Conservation (phyloP, 192 early-diverging fungal genomes). For the Mortierella alpina region DNA sequence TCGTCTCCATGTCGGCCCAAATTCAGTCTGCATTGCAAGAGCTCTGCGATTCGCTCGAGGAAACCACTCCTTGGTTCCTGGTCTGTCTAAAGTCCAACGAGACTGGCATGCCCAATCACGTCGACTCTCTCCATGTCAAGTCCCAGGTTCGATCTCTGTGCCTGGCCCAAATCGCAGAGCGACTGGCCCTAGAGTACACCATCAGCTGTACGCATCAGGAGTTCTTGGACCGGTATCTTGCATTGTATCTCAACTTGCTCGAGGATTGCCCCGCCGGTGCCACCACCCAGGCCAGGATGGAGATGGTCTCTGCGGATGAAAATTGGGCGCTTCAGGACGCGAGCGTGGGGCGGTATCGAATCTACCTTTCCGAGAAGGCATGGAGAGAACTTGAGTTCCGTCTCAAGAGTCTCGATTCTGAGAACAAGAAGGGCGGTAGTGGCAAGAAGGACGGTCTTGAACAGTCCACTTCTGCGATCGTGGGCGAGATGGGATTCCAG, state of each 20-base stretch:
- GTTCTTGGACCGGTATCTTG: slow-evolving; percentile 79
- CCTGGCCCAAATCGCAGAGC: slow-evolving; percentile 72
- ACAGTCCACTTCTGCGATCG: slow-evolving; percentile 48
- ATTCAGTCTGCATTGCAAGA: slow-evolving; percentile 77
- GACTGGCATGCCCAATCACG: slow-evolving; percentile 65
- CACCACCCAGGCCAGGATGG: slow-evolving; percentile 30
- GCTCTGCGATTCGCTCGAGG: slow-evolving; percentile 75
- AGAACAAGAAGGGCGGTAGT: slow-evolving; percentile 57
- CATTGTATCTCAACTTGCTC: slow-evolving; percentile 47
- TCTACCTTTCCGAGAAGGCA: slow-evolving; percentile 78
- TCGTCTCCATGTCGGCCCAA: slow-evolving; percentile 70
- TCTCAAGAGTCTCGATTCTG: slow-evolving; percentile 77
- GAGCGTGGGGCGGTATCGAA: slow-evolving; percentile 53
- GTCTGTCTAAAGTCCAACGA: slow-evolving; percentile 83
- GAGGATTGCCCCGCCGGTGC: slow-evolving; percentile 48
- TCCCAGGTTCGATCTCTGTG: slow-evolving; percentile 79
- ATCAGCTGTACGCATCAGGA: slow-evolving; percentile 80
- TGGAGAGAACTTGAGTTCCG: slow-evolving; percentile 90
- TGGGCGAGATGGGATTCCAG: slow-evolving; percentile 42
- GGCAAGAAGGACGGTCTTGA: slow-evolving; percentile 55
- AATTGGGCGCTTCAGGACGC: slow-evolving; percentile 37
- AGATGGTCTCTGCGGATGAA: slow-evolving; percentile 21
- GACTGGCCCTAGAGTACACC: slow-evolving; percentile 78
- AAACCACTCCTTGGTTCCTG: slow-evolving; percentile 84
- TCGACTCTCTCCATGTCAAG: slow-evolving; percentile 77